Evolutionary conservation across 768 basidiomycete species (phyloP).

Genomic region (Boletus bicolor): DNA sequence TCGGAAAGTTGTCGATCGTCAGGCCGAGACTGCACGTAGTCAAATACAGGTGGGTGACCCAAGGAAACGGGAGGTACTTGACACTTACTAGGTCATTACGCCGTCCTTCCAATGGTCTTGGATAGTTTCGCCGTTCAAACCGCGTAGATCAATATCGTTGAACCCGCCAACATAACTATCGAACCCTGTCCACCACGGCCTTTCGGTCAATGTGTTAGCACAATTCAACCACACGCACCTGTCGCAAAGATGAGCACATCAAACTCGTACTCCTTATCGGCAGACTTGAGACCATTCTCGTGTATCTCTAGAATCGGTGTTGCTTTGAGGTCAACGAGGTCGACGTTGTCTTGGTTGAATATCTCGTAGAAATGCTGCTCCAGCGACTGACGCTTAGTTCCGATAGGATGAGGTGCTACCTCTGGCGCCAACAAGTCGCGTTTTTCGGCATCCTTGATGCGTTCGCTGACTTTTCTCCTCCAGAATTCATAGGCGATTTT

Average conservation of each 20-base stretch:
- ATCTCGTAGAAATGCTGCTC: conserved; percentile 14
- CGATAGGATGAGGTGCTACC: conserved; percentile 11
- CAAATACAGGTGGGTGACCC: not conserved
- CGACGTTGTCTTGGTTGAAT: conserved; percentile 17
- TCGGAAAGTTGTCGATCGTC: conserved; percentile 16
- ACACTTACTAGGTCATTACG: conserved; percentile 13
- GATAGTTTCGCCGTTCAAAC: conserved; percentile 8
- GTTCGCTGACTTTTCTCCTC: conserved; percentile 15
- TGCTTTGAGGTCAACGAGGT: conserved; percentile 9
- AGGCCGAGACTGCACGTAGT: conserved; percentile 9
- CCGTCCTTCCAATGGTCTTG: conserved; percentile 16
- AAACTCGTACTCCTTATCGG: conserved; percentile 3
- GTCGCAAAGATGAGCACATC: conserved; percentile 19
- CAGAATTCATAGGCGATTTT: conserved; percentile 7
- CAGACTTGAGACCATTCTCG: conserved; percentile 8
- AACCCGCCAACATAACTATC: conserved; percentile 6
- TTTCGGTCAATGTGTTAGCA: not conserved
- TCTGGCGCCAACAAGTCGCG: conserved; percentile 13
- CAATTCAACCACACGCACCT: not conserved
- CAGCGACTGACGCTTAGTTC: conserved; percentile 1
- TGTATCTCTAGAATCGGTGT: conserved; percentile 9
- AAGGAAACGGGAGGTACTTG: not conserved
- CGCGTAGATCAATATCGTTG: conserved; percentile 10
- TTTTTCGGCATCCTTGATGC: conserved; percentile 11
- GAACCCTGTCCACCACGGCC: conserved; percentile 3